Percentiles rank a stretch among this genome's conserved stretches.
Conservation (phyloP, 345 rosid species). For the Syzygium aqueum region DNA sequence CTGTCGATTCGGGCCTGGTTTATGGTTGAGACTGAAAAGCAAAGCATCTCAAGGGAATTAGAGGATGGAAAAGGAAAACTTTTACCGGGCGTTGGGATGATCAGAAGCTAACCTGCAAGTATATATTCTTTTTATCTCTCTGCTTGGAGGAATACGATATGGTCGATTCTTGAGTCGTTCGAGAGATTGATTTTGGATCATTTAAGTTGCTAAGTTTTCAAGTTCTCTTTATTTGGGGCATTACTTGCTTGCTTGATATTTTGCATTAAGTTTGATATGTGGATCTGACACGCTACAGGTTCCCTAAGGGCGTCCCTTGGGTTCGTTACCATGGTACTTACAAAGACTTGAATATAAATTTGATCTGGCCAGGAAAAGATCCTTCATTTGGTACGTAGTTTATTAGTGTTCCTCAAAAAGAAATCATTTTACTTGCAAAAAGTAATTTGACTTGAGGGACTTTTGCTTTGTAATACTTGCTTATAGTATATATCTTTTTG, state of each 20-base stretch:
- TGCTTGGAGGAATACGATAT: neutral
- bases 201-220: neutral
- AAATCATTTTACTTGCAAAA: neutral
- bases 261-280: neutral
- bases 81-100: neutral
- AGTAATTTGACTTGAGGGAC: neutral
- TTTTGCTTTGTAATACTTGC: neutral
- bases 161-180: neutral
- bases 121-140: neutral
- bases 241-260: neutral
- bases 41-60: neutral
- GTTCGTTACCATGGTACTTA: constrained; percentile 59
- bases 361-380: constrained; percentile 86
- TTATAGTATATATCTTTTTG: neutral
- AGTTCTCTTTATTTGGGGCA: neutral
- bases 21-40: neutral
- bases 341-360: constrained; percentile 49
- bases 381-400: constrained; percentile 23
- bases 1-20: neutral
- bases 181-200: neutral
- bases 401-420: neutral
- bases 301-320: constrained; percentile 84
- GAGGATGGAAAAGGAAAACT: neutral
- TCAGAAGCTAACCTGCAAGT: neutral
- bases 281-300: constrained; percentile 30